Percentiles rank a stretch among this genome's conserved stretches.
These are phyloP conservation scores for Hyphopichia pseudoburtonii DNA, from an alignment of 1,139 yeast species.

Conservation along the genomic window DNA sequence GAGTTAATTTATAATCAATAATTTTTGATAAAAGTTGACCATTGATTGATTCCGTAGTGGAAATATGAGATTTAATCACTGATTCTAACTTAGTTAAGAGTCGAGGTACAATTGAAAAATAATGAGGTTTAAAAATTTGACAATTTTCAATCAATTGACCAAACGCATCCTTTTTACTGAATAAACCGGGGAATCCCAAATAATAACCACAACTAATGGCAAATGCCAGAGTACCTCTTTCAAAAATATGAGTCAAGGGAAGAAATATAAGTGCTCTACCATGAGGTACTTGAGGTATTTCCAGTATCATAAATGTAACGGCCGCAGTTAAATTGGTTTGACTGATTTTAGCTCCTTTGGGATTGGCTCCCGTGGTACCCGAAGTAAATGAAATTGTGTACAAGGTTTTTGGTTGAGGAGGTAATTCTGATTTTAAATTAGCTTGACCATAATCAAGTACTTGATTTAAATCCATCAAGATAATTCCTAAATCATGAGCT, in stretches of 20 bases:
- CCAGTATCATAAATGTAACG: slow-evolving; percentile 25
- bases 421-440: slow-evolving; percentile 43
- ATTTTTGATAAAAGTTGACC: slow-evolving; percentile 15
- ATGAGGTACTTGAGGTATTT: slow-evolving; percentile 13
- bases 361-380: slow-evolving; percentile 69
- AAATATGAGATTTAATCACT: slow-evolving; percentile 36
- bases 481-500: slow-evolving; percentile 1
- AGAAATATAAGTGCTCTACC: slow-evolving; percentile 26
- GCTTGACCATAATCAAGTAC: slow-evolving; percentile 55
- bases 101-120: slow-evolving; percentile 36
- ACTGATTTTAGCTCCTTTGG: slow-evolving; percentile 70
- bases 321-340: slow-evolving; percentile 58
- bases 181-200: slow-evolving; percentile 41
- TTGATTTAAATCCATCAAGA: slow-evolving; percentile 48
- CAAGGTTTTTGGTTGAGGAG: slow-evolving; percentile 54
- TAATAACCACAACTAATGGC: slow-evolving; percentile 35
- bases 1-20: slow-evolving; percentile 24
- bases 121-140: slow-evolving; percentile 29
- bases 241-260: slow-evolving; percentile 40
- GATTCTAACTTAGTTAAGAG: slow-evolving; percentile 34
- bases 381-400: slow-evolving; percentile 77
- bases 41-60: slow-evolving; percentile 18
- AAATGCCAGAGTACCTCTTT: slow-evolving; percentile 32
- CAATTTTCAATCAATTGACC: slow-evolving; percentile 26
- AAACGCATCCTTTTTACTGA: slow-evolving; percentile 16